Evolutionary conservation across 2,329 filamentous ascomycete genomes (phyloP).

Genomic region (Fusarium sp.): DNA sequence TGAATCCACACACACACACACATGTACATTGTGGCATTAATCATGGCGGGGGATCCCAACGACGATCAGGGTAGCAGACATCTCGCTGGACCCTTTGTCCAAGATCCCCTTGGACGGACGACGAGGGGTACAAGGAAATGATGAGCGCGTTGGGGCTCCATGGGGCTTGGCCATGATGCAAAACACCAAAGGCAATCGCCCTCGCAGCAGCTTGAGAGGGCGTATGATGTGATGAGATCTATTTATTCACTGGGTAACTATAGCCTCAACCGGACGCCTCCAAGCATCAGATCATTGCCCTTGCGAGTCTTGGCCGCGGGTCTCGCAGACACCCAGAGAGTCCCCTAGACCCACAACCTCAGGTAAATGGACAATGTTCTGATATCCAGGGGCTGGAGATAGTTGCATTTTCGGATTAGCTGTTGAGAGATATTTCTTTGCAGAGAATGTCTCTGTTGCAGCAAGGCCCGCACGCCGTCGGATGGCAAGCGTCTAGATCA

Average conservation of each 20-base stretch:
- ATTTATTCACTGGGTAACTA: constrained; percentile 23
- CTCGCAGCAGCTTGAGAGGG: constrained; percentile 2
- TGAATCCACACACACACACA: constrained; percentile 21
- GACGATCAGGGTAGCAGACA: constrained; percentile 35
- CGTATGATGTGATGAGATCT: constrained; percentile 16
- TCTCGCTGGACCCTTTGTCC: constrained; percentile 18
- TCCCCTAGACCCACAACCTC: constrained; percentile 13
- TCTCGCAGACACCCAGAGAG: constrained; percentile 6
- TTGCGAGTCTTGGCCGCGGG: constrained; percentile 13
- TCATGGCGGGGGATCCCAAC: constrained; percentile 10
- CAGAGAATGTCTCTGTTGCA: neutral
- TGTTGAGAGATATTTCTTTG: neutral
- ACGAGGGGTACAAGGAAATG: neutral
- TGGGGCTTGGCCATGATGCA: constrained; percentile 23
- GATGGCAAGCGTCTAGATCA: constrained; percentile 8
- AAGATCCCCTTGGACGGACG: constrained; percentile 9
- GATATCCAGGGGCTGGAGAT: constrained; percentile 29
- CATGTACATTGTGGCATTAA: constrained; percentile 24
- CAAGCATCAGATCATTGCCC: constrained; percentile 30
- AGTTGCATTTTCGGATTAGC: constrained; percentile 24
- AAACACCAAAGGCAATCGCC: constrained; percentile 21
- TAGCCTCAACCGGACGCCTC: constrained; percentile 9
- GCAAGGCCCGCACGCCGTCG: neutral
- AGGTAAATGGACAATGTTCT: constrained; percentile 4
- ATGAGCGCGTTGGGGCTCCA: constrained; percentile 5